phyloP scores from a whole-genome alignment of 805 yeast species.

The Candida xyloterini region DNA sequence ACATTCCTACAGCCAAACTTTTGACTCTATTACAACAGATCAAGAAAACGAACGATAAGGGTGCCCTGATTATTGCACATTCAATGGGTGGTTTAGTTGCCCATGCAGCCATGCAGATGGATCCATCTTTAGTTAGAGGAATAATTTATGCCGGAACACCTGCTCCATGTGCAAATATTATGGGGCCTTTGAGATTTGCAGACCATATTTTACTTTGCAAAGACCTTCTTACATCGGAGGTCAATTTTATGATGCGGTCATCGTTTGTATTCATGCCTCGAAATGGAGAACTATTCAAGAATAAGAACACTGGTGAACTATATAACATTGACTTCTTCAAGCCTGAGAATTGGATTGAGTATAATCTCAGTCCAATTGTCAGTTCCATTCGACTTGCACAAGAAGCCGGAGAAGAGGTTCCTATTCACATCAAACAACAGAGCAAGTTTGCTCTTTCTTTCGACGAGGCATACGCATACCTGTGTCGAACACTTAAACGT shows the following conservation, averaged over 20 bases:
- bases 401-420: conserved; percentile 24
- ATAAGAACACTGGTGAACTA: conserved; percentile 53
- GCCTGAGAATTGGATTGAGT: conserved; percentile 75
- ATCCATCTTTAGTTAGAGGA: conserved; percentile 70
- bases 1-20: conserved; percentile 51
- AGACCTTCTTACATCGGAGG: conserved; percentile 72
- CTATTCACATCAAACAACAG: conserved; percentile 25
- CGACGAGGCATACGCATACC: conserved; percentile 62
- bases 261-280: conserved; percentile 76
- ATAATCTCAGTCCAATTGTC: conserved; percentile 74
- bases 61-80: conserved; percentile 75
- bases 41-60: conserved; percentile 44
- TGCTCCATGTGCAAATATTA: conserved; percentile 74
- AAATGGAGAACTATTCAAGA: conserved; percentile 70
- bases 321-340: conserved; percentile 74
- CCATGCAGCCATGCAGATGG: conserved; percentile 69
- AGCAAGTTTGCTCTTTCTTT: conserved; percentile 37
- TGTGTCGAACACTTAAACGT: conserved; percentile 55
- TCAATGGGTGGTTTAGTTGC: conserved; percentile 93
- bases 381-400: conserved; percentile 32
- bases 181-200: conserved; percentile 82
- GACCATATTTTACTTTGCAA: conserved; percentile 76
- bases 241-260: conserved; percentile 85
- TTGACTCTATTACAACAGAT: conserved; percentile 45
- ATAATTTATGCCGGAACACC: conserved; percentile 83